A percentile compares a stretch with the other conserved stretches of the same genome.
Evolutionary conservation across 768 basidiomycete genomes (phyloP).

Genomic region (Fomitopsis serialis): DNA sequence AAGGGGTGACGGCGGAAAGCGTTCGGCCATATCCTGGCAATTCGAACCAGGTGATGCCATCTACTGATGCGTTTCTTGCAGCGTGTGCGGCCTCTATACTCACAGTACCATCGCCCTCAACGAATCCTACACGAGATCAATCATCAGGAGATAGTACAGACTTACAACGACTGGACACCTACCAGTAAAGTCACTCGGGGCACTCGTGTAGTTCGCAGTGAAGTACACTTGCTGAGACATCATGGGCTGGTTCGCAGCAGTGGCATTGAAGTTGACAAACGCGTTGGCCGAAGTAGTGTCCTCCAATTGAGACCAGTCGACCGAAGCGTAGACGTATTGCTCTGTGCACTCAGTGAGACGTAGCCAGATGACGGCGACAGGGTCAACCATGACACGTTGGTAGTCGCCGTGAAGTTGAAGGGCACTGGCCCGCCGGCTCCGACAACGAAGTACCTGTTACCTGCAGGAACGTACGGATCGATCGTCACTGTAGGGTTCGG

Average conservation of each 20-base stretch:
- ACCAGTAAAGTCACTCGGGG: constrained; percentile 47
- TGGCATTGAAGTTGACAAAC: constrained; percentile 42
- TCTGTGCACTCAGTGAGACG: constrained; percentile 42
- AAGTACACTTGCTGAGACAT: constrained; percentile 23
- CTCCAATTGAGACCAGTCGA: constrained; percentile 50
- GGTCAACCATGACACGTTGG: constrained; percentile 49
- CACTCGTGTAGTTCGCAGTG: constrained; percentile 26
- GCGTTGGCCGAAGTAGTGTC: constrained; percentile 30
- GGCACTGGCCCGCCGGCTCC: constrained; percentile 53
- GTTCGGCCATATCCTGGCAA: constrained; percentile 58
- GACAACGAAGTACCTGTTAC: constrained; percentile 54
- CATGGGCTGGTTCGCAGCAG: constrained; percentile 32
- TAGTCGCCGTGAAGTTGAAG: constrained; percentile 47
- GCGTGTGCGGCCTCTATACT: constrained; percentile 65
- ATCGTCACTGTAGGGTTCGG: constrained; percentile 44
- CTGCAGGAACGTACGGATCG: constrained; percentile 51
- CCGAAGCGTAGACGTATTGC: constrained; percentile 46
- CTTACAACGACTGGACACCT: constrained; percentile 1
- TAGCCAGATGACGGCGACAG: constrained; percentile 42
- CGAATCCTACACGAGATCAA: constrained; percentile 35
- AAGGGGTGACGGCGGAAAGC: constrained; percentile 55
- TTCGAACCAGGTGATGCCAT: constrained; percentile 52
- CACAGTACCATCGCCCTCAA: constrained; percentile 58
- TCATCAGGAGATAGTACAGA: neutral
- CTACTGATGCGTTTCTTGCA: constrained; percentile 39